phyloP scores from a whole-genome alignment of 2,329 filamentous ascomycete genomes.

The Penicillium sp. region DNA sequence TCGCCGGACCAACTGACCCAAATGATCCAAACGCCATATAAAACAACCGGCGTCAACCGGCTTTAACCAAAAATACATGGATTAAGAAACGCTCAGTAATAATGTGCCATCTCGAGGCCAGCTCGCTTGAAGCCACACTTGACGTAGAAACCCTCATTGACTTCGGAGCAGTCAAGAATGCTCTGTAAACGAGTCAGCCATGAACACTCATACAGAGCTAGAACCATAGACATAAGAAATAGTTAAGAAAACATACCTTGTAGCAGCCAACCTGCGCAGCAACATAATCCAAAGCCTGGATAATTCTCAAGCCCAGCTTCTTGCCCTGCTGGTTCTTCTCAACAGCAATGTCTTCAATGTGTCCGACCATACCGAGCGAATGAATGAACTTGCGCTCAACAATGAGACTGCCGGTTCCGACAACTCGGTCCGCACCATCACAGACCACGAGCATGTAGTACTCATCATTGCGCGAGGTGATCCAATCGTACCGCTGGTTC shows the following conservation, averaged over 20 bases:
- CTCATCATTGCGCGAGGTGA: slow-evolving; percentile 60
- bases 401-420: slow-evolving; percentile 82
- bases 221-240: neutral
- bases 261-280: slow-evolving; percentile 87
- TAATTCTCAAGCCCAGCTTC: slow-evolving; percentile 84
- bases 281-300: slow-evolving; percentile 83
- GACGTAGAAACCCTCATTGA: slow-evolving; percentile 94
- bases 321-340: slow-evolving; percentile 93
- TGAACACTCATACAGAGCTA: neutral
- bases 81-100: slow-evolving; percentile 48
- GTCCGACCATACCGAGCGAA: slow-evolving; percentile 57
- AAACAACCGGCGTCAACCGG: slow-evolving; percentile 2
- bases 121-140: slow-evolving; percentile 93
- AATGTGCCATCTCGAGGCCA: slow-evolving; percentile 93
- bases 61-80: neutral
- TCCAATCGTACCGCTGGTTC: slow-evolving; percentile 72
- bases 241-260: slow-evolving; percentile 48
- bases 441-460: slow-evolving; percentile 85
- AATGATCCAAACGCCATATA: slow-evolving; percentile 14
- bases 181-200: slow-evolving; percentile 45
- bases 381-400: slow-evolving; percentile 72
- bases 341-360: slow-evolving; percentile 97
- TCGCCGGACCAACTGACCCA: slow-evolving; percentile 3
- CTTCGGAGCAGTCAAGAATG: slow-evolving; percentile 91
- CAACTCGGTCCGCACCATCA: slow-evolving; percentile 60